Base-by-base conservation (phyloP, 148 eudicot genomes). In the Heliosperma pusillum region DNA sequence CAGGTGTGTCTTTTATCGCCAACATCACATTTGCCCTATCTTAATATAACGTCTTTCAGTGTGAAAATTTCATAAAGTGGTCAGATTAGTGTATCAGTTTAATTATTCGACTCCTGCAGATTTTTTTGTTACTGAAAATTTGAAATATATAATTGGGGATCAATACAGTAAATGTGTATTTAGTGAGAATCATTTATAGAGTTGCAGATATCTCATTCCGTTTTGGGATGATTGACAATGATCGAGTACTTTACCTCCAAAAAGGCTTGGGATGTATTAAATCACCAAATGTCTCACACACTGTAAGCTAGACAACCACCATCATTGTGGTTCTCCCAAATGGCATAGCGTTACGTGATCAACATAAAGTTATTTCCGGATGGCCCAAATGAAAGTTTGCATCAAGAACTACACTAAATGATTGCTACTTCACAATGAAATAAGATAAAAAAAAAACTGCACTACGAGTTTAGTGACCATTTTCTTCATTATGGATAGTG, bases 1-100 rank as follows among this genome's bases (percentile, higher is more conserved):
- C 83, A 80, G 83, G 83, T 80, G 74, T 47, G 45, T 22, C 70
- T 77, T 12, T 20, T 55, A 42, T 10, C 36, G 33, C 5, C 20
- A 12, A 20, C 16, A 20, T 67, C 55, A 42, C 53, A 67, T 42
- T 10, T 40, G 11, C 66, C 66, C 19, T 15, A 50, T 50, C 55
- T 50, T 50, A 1, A 50, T 12, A 50, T 50, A 13, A 15, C 3
- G 17, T 50, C 55, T 0, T 12, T 47, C 53, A 1, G 15, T 47
- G 53, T 47, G 15, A 47, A 47, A 47, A 13, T 61, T 22, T 24
- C 12, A 24, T 61, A 36, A 10, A 58, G 62, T 58, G 62, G 62
- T 58, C 26, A n/a, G 26, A 61, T 10, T 11, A 10, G 0, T 26
- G 26, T 60, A 22, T 10, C 65, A 21, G 27, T 60, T 60, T 60